phyloP scores from a whole-genome alignment of 2,329 filamentous ascomycete genomes.

The Knufia petricola region DNA sequence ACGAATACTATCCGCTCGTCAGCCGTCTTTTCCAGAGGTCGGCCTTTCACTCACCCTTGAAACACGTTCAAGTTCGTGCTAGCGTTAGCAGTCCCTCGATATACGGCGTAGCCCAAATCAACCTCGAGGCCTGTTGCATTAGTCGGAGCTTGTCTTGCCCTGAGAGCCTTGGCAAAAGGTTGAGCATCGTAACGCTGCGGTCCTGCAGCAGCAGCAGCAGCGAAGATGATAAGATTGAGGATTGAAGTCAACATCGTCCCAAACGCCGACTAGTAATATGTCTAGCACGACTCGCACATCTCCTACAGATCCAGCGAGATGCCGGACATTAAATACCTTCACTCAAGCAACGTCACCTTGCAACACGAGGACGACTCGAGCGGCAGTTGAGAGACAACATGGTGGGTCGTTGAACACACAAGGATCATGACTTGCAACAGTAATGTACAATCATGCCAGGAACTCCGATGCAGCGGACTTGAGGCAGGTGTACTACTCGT shows the following conservation, averaged over 20 bases:
- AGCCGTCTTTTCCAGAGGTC: constrained; percentile 7
- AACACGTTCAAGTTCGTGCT: constrained; percentile 36
- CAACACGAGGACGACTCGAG: no score
- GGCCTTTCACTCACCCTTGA: constrained; percentile 33
- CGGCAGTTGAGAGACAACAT: no score
- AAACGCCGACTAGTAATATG: no score
- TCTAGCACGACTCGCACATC: neutral
- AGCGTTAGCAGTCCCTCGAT: constrained; percentile 35
- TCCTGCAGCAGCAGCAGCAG: neutral
- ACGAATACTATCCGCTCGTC: constrained; percentile 25
- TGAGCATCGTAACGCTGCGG: neutral
- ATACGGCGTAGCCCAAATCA: constrained; percentile 39
- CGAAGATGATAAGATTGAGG: neutral
- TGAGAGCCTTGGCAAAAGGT: constrained; percentile 2
- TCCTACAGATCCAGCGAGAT: no score
- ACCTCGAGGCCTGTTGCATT: constrained; percentile 25
- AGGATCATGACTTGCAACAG: no score
- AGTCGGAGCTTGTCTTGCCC: constrained; percentile 2
- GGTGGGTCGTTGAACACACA: no score
- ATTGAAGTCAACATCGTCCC: constrained; percentile 4
- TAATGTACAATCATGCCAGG: no score
- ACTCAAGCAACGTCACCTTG: no score
- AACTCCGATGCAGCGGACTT: no score
- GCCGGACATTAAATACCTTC: no score
- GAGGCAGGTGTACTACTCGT: neutral